Conservation (phyloP, 2,329 filamentous ascomycete species). For the Sporothrix schenckii region DNA sequence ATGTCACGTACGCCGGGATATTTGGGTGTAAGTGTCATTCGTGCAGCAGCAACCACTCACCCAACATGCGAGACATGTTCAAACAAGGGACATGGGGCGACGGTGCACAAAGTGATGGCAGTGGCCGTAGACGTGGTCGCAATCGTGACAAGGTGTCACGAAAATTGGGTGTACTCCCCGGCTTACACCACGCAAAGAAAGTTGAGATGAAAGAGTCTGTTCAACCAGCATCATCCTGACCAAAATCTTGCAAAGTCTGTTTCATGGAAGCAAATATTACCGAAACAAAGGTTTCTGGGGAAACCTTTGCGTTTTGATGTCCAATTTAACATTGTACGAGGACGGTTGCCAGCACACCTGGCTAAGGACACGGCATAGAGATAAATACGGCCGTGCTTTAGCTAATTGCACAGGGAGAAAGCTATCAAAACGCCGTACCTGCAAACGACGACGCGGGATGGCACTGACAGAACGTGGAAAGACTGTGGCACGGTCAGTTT, state of each 20-base stretch:
- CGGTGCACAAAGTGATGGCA: not conserved
- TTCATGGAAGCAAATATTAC: not conserved
- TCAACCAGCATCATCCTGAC: not conserved
- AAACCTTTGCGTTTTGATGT: not conserved
- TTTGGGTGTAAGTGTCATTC: not conserved
- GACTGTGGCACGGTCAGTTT: not conserved
- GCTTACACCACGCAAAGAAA: not conserved
- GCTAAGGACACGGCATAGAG: not conserved
- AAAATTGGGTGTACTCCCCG: not conserved
- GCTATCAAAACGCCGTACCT: constrained; percentile 4
- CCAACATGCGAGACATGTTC: not conserved
- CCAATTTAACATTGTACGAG: not conserved
- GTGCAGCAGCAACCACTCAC: not conserved
- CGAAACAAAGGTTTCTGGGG: not conserved
- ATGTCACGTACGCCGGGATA: not conserved
- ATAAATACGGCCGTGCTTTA: not conserved
- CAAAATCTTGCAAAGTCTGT: not conserved
- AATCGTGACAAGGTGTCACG: not conserved
- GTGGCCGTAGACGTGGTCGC: not conserved
- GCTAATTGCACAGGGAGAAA: not conserved
- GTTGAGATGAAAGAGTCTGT: not conserved
- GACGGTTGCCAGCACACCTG: not conserved
- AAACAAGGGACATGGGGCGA: not conserved
- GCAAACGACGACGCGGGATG: not conserved
- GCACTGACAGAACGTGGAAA: not conserved